Base-by-base conservation (phyloP, 192 early-diverging fungal genomes). In the Coemansia sp. region DNA sequence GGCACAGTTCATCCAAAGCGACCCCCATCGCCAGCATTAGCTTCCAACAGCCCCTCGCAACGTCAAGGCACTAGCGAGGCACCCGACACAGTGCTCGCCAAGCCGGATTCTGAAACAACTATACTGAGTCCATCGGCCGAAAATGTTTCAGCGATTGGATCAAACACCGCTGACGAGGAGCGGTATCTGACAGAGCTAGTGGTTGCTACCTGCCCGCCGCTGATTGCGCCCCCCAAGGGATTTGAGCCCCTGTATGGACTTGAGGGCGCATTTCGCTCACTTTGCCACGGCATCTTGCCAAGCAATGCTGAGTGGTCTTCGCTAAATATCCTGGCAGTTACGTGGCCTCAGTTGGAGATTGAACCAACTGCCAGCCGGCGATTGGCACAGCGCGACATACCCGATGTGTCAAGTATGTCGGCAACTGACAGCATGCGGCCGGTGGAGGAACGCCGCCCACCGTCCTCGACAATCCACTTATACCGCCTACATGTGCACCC, bases 291-390 rank as follows among this genome's bases (percentile, higher is more conserved):
- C 35, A 48, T 77, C 17, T 33, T 70, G 31, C 80, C 80, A 16
- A 67, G 72, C 14, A 74, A 77, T 41, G 80, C 80, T 6, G 80
- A 83, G 69, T 83, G 80, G 80, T 83, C 80, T 63, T 69, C 80
- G 17, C 75, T 74, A 35, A 83, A 83, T 54, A 64, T 83, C 40
- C 48, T 83, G 36, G 80, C 80, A 6, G 80, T 78, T 41, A 63
- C 80, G 39, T 83, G 80, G 80, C 75, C 80, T 5, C 80, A 83
- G 56, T 67, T 83, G 17, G 80, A 77, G 66, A 63, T 64, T 5
- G 63, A 69, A 5, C 54, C 64, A 17, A 64, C 66, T 0, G 64
- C 62, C 14, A 64, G 60, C 16, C 72, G 69, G 59, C 75, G 80
- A 46, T 66, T 82, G 19, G 80, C 72, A 31, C 80, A 77, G 67